Base-by-base conservation (phyloP, 2,329 filamentous ascomycete genomes). In the Trichoderma lentiforme region DNA sequence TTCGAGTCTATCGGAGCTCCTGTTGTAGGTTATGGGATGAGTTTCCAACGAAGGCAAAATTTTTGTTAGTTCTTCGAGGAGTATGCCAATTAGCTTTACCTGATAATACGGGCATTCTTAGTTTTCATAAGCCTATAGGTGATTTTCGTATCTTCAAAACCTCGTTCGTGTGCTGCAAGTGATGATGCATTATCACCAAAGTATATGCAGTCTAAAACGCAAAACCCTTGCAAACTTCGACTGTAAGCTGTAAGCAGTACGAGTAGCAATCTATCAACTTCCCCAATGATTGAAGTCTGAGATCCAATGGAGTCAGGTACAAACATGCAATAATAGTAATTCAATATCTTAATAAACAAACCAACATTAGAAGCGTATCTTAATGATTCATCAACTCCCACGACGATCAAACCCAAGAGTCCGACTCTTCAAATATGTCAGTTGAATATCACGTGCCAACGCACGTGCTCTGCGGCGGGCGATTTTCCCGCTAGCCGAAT, bases 401-500 rank as follows among this genome's bases (percentile, higher is more conserved):
- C 3, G 6, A 21, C 12, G 18, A 21, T 32, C n/a, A 14, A n/a
- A 5, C 11, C 15, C 14, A 39, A 36, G 3, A 39, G 5, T 28
- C 14, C 43, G 34, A 12, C 8, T 9, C n/a, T 1, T 57, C 26
- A 18, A 60, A 34, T 5, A n/a, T 30, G 9, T 21, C 3, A 39
- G 15, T 24, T 43, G 24, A n/a, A 1, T 5, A 11, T 61, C 68
- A 71, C 68, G 53, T 83, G 81, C 75, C 2, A 0, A 0, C 0
- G 0, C 79, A 81, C 78, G 79, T 82, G 81, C 73, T 32, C 34
- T 43, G n/a, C 60, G 60, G 70, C 47, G 64, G 69, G 80, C 83
- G 83, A 83, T 79, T 81, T 78, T 79, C 76, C 77, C 75, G 78
- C 76, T 80, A 80, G 77, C 83, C 83, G 76, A 80, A 81, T 79